These are phyloP conservation scores for Arabidopsis hybrid DNA, from an alignment of 441 rosid genomes.

Conservation along the genomic window DNA sequence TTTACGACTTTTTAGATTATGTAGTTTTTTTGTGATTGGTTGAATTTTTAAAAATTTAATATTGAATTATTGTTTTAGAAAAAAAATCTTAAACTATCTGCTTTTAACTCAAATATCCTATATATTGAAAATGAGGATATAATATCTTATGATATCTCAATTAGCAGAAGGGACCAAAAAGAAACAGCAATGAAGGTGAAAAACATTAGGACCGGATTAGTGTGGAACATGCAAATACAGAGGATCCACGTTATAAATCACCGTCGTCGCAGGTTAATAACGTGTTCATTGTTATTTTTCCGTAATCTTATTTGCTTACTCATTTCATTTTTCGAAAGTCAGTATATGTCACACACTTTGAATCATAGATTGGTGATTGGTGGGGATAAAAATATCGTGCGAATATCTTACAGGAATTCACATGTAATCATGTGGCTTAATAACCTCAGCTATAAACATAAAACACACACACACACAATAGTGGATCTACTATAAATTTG, in stretches of 20 bases:
- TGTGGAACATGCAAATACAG: conserved; percentile 45
- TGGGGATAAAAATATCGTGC: conserved; percentile 6
- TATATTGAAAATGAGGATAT: too few relatives aligned
- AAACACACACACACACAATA: background rate
- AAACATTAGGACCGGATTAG: conserved; percentile 23
- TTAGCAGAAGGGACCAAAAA: conserved; percentile 32
- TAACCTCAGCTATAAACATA: conserved; percentile 1
- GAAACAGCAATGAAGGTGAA: conserved; percentile 42
- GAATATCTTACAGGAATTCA: background rate
- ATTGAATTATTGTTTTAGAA: too few relatives aligned
- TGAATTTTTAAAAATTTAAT: too few relatives aligned
- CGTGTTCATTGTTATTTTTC: conserved; percentile 25
- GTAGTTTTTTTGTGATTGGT: too few relatives aligned
- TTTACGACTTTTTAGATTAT: too few relatives aligned
- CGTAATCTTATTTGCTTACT: conserved; percentile 15
- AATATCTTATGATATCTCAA: conserved; percentile 7
- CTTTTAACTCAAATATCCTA: too few relatives aligned
- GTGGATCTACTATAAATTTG: conserved; percentile 2
- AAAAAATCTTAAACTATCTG: too few relatives aligned
- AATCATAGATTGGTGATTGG: conserved; percentile 14
- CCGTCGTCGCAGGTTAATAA: conserved; percentile 30
- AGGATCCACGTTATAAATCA: conserved; percentile 43
- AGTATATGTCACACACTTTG: background rate
- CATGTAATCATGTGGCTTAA: conserved; percentile 18
- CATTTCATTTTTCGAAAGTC: conserved; percentile 1